Evolutionary conservation across 2,329 filamentous ascomycete species (phyloP).

Genomic region (Chrysosporium keratinophilum): DNA sequence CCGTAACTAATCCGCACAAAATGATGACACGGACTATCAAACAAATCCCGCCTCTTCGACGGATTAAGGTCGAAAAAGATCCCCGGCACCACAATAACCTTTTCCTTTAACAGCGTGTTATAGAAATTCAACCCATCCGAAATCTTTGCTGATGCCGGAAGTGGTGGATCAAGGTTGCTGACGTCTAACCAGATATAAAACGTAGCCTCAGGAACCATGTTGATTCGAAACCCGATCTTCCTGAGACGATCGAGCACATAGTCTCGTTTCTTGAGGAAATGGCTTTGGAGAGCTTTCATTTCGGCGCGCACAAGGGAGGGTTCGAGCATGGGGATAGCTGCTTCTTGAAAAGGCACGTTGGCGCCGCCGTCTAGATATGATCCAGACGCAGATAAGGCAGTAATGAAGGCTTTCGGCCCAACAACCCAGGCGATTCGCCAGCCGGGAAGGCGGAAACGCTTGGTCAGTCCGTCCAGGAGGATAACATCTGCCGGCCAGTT

Average conservation of each 20-base stretch:
- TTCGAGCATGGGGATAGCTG: conserved; percentile 85
- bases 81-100: conserved; percentile 90
- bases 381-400: conserved; percentile 82
- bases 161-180: conserved; percentile 39
- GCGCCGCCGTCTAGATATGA: conserved; percentile 91
- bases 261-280: conserved; percentile 90
- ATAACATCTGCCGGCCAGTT: conserved; percentile 58
- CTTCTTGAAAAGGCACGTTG: conserved; percentile 92
- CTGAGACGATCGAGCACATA: conserved; percentile 71
- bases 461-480: conserved; percentile 90
- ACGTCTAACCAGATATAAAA: conserved; percentile 81
- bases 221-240: conserved; percentile 78
- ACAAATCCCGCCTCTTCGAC: conserved; percentile 75
- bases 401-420: conserved; percentile 91
- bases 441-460: conserved; percentile 89
- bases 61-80: conserved; percentile 98
- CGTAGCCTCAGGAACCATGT: conserved; percentile 76
- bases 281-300: conserved; percentile 78
- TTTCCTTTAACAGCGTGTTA: conserved; percentile 82
- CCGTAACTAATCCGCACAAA: conserved; percentile 80
- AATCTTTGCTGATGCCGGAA: conserved; percentile 56
- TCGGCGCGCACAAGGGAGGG: conserved; percentile 67
- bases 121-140: conserved; percentile 95
- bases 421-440: conserved; percentile 97
- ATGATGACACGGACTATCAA: conserved; percentile 89